Conservation (phyloP, 1,139 yeast genomes). For the Hyphopichia burtonii region DNA sequence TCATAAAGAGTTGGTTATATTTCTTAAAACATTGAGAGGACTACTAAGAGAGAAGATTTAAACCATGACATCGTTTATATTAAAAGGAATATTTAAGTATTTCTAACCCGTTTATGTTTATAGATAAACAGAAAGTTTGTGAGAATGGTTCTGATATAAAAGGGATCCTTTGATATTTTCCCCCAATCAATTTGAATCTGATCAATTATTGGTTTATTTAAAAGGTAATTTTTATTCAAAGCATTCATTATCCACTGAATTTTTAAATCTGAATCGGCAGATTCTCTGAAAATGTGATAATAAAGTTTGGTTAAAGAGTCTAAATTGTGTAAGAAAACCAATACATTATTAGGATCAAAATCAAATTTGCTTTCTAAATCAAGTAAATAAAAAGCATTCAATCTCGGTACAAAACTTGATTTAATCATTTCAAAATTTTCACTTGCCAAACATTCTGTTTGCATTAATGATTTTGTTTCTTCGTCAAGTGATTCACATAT, state of each 20-base stretch:
- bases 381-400: constrained; percentile 14
- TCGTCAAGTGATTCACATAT: neutral
- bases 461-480: neutral
- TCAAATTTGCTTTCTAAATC: constrained; percentile 11
- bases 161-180: constrained; percentile 1
- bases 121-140: constrained; percentile 2
- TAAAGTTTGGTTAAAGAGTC: constrained; percentile 13
- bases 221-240: constrained; percentile 8
- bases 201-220: constrained; percentile 3
- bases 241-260: constrained; percentile 17
- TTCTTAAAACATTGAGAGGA: constrained; percentile 35
- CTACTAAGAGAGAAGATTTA: constrained; percentile 14
- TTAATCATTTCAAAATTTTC: constrained; percentile 16
- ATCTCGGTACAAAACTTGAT: constrained; percentile 10
- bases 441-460: constrained; percentile 4
- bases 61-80: neutral
- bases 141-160: neutral
- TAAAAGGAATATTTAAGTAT: neutral
- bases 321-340: constrained; percentile 12
- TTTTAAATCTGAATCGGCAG: constrained; percentile 12
- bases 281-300: constrained; percentile 12
- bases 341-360: constrained; percentile 7
- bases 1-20: constrained; percentile 36
- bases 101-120: constrained; percentile 1
- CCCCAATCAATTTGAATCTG: constrained; percentile 4